A percentile compares a stretch with the other conserved stretches of the same genome.
Evolutionary conservation across 2,329 filamentous ascomycete genomes (phyloP).

Genomic region (Hypoxylon sp.): DNA sequence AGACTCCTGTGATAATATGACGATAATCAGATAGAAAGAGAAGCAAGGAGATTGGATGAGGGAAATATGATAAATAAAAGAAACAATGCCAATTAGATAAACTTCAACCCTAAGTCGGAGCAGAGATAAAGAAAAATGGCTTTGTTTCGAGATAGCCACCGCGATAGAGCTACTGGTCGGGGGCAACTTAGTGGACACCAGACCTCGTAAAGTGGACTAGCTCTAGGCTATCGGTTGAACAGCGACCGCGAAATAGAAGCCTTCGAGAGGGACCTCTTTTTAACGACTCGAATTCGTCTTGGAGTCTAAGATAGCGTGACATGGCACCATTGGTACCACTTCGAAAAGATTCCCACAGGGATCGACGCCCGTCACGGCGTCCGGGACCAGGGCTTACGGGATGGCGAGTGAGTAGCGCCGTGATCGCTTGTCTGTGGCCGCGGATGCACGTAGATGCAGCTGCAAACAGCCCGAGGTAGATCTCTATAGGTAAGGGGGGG

Average conservation of each 20-base stretch:
- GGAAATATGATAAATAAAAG: conserved; percentile 37
- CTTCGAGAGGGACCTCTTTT: conserved; percentile 33
- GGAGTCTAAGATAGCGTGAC: conserved; percentile 46
- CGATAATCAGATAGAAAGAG: conserved; percentile 18
- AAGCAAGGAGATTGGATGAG: conserved; percentile 6
- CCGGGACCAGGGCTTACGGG: conserved; percentile 31
- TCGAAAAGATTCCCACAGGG: conserved; percentile 43
- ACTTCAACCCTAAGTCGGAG: conserved; percentile 34
- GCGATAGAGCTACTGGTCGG: conserved; percentile 46
- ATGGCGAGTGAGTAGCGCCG: conserved; percentile 40
- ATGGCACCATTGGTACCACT: conserved; percentile 52
- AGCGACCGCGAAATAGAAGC: conserved; percentile 29
- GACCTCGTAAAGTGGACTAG: conserved; percentile 33
- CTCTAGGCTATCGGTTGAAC: conserved; percentile 23
- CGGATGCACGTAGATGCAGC: conserved; percentile 50
- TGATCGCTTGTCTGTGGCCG: conserved; percentile 47
- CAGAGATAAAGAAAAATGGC: conserved; percentile 46
- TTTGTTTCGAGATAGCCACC: conserved; percentile 38
- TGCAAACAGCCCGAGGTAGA: conserved; percentile 51
- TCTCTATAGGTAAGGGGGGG: conserved; percentile 42
- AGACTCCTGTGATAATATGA: conserved; percentile 22
- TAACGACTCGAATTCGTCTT: conserved; percentile 29
- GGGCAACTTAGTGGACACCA: conserved; percentile 43
- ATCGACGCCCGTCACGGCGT: conserved; percentile 48
- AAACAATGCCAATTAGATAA: conserved; percentile 30